Evolutionary conservation across 1,284 basidiomycete genomes (phyloP).

Genomic region (Amylostereum chailletii): DNA sequence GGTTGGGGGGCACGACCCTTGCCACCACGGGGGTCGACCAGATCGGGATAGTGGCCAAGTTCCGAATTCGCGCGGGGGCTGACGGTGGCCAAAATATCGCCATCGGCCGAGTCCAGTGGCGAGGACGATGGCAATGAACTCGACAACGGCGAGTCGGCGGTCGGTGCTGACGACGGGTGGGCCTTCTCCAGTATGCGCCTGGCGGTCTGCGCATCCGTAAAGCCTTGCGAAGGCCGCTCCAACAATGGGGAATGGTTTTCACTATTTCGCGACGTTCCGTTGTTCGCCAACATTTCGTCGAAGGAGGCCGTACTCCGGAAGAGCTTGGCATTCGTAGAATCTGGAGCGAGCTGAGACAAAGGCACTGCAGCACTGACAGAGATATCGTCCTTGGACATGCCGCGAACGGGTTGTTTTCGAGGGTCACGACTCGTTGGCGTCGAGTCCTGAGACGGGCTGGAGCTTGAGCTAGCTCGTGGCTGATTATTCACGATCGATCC

Average conservation of each 20-base stretch:
- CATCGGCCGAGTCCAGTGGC: slow-evolving; percentile 30
- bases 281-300: slow-evolving; percentile 23
- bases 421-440: slow-evolving; percentile 27
- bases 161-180: slow-evolving; percentile 26
- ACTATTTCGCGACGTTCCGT: slow-evolving; percentile 39
- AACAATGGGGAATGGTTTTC: slow-evolving; percentile 5
- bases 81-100: slow-evolving; percentile 27
- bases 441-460: slow-evolving; percentile 26
- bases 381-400: slow-evolving; percentile 57
- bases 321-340: slow-evolving; percentile 52
- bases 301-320: slow-evolving; percentile 34
- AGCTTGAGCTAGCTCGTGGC: slow-evolving; percentile 56
- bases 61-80: slow-evolving; percentile 65
- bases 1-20: slow-evolving; percentile 30
- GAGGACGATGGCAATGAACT: slow-evolving; percentile 42
- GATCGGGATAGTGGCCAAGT: slow-evolving; percentile 68
- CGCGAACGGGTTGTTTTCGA: slow-evolving; percentile 20
- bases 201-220: slow-evolving; percentile 28
- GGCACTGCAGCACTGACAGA: slow-evolving; percentile 50
- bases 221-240: slow-evolving; percentile 5
- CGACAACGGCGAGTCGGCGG: slow-evolving; percentile 49
- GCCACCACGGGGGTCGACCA: slow-evolving; percentile 29
- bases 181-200: slow-evolving; percentile 34
- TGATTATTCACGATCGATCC: slow-evolving; percentile 17
- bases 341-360: slow-evolving; percentile 47